Conservation (phyloP, 306 rosid genomes). For the Dalbergia oliveri region DNA sequence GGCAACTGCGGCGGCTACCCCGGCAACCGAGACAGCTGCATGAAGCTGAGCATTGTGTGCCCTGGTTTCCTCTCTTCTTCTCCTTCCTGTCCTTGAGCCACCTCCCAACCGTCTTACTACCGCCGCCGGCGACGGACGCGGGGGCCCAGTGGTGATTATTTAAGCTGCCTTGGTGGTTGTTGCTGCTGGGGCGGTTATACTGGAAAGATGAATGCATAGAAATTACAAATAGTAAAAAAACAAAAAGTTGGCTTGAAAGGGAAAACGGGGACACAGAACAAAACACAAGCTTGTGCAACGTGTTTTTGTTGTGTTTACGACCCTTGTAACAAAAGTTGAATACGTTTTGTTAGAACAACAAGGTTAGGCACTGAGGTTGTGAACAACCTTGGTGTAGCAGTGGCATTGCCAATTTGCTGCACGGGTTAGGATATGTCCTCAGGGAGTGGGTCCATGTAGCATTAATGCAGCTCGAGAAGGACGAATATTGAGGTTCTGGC, state of each 20-base stretch:
- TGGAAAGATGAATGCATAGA: conserved; percentile 45
- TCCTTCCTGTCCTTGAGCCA: conserved; percentile 95
- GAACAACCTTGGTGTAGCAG: neutral
- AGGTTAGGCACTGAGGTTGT: neutral
- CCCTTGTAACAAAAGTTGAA: neutral
- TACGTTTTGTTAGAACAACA: neutral
- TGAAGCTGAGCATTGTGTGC: conserved; percentile 92
- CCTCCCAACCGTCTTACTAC: conserved; percentile 87
- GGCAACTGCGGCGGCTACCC: conserved; percentile 87
- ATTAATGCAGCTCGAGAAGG: conserved; percentile 36
- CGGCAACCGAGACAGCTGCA: conserved; percentile 89
- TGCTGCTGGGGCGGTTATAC: conserved; percentile 61
- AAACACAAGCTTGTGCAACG: neutral
- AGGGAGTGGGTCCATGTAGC: conserved; percentile 33
- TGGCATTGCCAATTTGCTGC: neutral
- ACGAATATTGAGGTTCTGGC: neutral
- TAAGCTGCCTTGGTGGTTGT: neutral
- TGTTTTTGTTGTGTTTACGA: neutral
- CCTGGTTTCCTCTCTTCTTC: conserved; percentile 90
- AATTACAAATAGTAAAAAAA: neutral
- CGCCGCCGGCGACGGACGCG: conserved; percentile 41
- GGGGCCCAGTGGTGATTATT: conserved; percentile 51
- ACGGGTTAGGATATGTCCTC: neutral
- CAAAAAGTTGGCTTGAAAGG: neutral
- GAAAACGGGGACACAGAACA: neutral